Evolutionary conservation across 345 rosid species (phyloP), one percentile per base, ranked within the genome.

Genomic region (Sisymbrium irio): DNA sequence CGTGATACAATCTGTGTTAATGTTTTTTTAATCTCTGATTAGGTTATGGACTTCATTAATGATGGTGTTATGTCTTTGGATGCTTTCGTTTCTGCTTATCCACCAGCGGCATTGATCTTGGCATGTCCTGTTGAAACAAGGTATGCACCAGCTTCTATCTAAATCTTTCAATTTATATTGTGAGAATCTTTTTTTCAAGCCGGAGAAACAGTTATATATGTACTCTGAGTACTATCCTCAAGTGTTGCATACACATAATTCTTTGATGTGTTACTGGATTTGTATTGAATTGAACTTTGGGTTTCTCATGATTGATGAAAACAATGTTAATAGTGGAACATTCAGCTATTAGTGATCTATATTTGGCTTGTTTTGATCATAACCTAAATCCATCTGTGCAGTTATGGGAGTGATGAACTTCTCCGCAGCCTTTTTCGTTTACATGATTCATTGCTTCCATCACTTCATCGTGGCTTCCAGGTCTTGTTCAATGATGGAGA

Each of bases 31-130:
- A 35, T 35, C 18, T 67, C 36, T 69, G 19, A 33, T 77, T 64
- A 95, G 99, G 99, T 95, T 76, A 84, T 95, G 93, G 99, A 95
- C 82, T 95, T 95, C 56, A 86, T 95, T 73, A 95, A 95, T 82
- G 99, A 95, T 81, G 93, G 97, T 39, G 72, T 88, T 82, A 88
- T 85, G 61, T 90, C 99, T 64, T 83, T 95, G 91, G 97, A 92
- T 78, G 85, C 97, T 66, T 83, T 92, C 56, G 77, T 84, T 72
- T 78, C 83, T 74, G 87, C 87, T 9, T 90, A 88, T 83, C 83
- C 72, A 58, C 88, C 87, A 42, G 88, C 96, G 79, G 86, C 93
- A 57, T 57, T 86, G 70, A 80, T 85, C 49, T 89, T 92, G 71
- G 87, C 85, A 55, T 82, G 84, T 68, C 86, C 89, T 69, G 81